A percentile compares a stretch with the other conserved stretches of the same genome.
Evolutionary conservation across 768 basidiomycete species (phyloP).

Genomic region (Lactarius hengduanensis): DNA sequence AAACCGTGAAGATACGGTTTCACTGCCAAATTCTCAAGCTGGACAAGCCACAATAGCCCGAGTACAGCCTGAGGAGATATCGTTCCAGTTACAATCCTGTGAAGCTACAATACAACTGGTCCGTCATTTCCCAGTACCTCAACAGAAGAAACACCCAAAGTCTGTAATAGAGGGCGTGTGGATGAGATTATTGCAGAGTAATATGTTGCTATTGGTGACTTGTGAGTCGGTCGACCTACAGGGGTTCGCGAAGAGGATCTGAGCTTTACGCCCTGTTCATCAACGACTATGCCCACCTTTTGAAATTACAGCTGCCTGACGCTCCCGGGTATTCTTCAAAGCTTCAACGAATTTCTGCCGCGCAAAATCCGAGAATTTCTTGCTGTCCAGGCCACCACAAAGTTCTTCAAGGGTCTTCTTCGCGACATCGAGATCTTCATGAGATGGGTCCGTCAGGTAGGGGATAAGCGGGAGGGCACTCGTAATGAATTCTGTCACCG

Average conservation of each 20-base stretch:
- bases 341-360: not conserved
- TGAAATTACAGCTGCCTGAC: not conserved
- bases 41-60: not conserved
- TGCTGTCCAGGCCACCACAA: slow-evolving; percentile 7
- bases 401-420: slow-evolving; percentile 6
- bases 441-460: not conserved
- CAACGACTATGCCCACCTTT: not conserved
- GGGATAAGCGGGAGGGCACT: not conserved
- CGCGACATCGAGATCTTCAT: slow-evolving; percentile 7
- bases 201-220: not conserved
- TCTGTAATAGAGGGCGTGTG: not conserved
- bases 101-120: not conserved
- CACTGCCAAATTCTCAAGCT: no score
- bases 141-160: not conserved
- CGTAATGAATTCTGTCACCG: slow-evolving; percentile 7
- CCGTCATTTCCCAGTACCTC: not conserved
- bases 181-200: slow-evolving; percentile 10
- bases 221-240: not conserved
- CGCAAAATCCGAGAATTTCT: not conserved
- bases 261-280: not conserved
- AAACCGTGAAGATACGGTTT: no score
- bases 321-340: not conserved
- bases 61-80: no score
- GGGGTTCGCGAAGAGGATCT: not conserved
- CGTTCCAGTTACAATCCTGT: not conserved